A percentile compares a stretch with the other conserved stretches of the same genome.
phyloP scores from a whole-genome alignment of 345 rosid species.

The Pelargonium nanum region DNA sequence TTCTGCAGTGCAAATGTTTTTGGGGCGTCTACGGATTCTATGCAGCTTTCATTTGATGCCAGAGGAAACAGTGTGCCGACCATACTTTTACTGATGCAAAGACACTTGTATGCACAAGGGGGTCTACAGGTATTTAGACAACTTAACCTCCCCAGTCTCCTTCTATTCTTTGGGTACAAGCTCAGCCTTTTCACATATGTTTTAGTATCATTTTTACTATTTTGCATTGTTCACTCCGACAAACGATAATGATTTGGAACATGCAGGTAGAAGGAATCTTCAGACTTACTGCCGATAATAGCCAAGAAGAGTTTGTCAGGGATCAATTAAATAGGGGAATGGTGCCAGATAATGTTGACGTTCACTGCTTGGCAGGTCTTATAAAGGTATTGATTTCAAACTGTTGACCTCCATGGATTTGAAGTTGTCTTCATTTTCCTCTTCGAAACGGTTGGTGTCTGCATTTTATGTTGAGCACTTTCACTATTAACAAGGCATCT shows the following conservation, averaged over 20 bases:
- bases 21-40: constrained; percentile 31
- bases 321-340: constrained; percentile 34
- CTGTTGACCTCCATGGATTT: neutral
- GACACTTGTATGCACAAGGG: constrained; percentile 24
- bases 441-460: neutral
- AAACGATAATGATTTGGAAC: neutral
- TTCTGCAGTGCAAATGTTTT: constrained; percentile 30
- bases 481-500: neutral
- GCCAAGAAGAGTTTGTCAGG: constrained; percentile 38
- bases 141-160: too few relatives aligned
- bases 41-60: constrained; percentile 29
- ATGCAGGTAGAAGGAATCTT: constrained; percentile 40
- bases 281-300: constrained; percentile 35
- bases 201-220: neutral
- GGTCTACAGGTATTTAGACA: constrained; percentile 25
- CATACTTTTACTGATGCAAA: constrained; percentile 31
- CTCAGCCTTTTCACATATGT: too few relatives aligned
- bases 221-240: neutral
- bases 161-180: too few relatives aligned
- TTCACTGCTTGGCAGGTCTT: constrained; percentile 38
- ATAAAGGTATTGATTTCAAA: constrained; percentile 22
- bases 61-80: constrained; percentile 35
- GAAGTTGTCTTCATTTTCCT: neutral
- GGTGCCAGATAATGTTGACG: constrained; percentile 28
- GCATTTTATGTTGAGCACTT: neutral